Evolutionary conservation across 306 rosid genomes (phyloP).

Genomic region (Crataegus laevigata): DNA sequence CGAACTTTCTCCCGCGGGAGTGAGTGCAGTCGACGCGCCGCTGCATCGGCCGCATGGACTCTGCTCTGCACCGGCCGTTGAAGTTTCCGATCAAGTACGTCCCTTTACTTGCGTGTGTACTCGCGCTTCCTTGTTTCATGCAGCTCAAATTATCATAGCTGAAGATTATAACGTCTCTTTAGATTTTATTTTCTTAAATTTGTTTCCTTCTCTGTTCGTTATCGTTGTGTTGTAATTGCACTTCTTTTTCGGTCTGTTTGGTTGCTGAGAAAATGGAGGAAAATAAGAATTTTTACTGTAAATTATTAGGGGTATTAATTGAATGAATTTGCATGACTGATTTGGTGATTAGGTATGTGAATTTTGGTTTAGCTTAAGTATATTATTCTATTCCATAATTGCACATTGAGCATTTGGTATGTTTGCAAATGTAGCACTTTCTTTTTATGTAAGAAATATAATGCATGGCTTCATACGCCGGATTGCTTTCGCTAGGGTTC

Average conservation of each 20-base stretch:
- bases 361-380: background rate
- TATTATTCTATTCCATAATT: background rate
- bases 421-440: background rate
- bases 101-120: background rate
- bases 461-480: background rate
- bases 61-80: background rate
- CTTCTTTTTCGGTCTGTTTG: background rate
- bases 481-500: background rate
- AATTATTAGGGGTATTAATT: background rate
- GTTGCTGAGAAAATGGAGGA: background rate
- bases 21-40: background rate
- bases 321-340: background rate
- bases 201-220: background rate
- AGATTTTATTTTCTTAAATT: background rate
- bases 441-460: background rate
- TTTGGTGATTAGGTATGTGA: background rate
- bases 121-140: background rate
- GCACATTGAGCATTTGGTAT: background rate
- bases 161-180: background rate
- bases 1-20: background rate
- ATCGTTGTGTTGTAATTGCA: background rate
- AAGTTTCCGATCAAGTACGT: constrained; percentile 3
- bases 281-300: background rate
- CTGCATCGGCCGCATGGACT: background rate
- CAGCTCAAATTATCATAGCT: background rate